Base-by-base conservation (phyloP, 257 asterid species). In the Solanum sitiens region DNA sequence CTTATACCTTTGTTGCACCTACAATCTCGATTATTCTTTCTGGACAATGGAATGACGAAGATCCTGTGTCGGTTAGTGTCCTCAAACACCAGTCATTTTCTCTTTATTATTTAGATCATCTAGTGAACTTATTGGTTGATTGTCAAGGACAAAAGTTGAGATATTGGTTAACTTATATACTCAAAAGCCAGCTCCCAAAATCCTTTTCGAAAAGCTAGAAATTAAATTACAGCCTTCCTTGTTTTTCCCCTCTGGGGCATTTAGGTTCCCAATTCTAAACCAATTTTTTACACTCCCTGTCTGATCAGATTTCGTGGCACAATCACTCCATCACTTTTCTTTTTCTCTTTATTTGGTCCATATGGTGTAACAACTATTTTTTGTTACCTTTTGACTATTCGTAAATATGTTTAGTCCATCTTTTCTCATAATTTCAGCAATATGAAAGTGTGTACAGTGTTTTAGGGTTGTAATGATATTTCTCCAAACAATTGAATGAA, bases 1-100 rank as follows among this genome's bases (percentile, higher is more conserved):
- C 91, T 20, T 89, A 89, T 76, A 87, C 91, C 86, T 89, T 87
- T 79, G 90, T 89, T 87, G 90, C 90, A n/a, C 91, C 91, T 16
- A 89, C 91, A 76, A 77, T 89, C 47, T 89, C 91, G 6, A 89
- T 89, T 77, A 89, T 89, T 79, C 79, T 89, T 75, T 87, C 91
- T 40, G 91, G 91, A 50, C 88, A 89, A 84, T 89, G 91, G 91
- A 88, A 59, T 45, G 91, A 89, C 53, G 87, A 86, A 35, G 86
- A 89, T 44, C 90, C 91, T 35, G 56, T 42, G 73, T 79, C 90
- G 91, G 91, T 89, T 67, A 23, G 91, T 79, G 70, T 39, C 85
- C 40, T 71, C 44, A 44, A 35, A 12, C 21, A 53, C 87, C 45
- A 68, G 63, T 82, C 33, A 53, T 65, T 75, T 79, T 84, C 65